Base-by-base conservation (phyloP, 1,139 yeast genomes). In the Williopsis jadinii region DNA sequence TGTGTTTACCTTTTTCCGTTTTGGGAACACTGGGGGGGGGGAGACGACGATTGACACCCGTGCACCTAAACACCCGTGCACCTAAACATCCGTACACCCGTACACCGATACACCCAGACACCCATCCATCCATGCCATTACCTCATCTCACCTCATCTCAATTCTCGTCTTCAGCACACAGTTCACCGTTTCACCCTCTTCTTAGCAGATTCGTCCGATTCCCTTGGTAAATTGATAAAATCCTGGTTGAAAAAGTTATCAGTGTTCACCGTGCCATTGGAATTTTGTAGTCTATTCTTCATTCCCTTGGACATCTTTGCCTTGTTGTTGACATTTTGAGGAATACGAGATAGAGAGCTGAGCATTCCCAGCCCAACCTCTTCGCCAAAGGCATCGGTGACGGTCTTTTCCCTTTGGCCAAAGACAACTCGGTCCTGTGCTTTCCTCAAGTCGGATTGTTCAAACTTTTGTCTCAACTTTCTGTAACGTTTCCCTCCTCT, bases 371-470 rank as follows among this genome's bases (percentile, higher is more conserved):
- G 56, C 0, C 95, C 96, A 33, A 84, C 69, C 51, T 86, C 94
- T 48, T 85, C 92, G 11, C 95, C 95, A 57, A 68, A 81, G 0
- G 76, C 68, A 50, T 82, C 87, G 46, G 70, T 69, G 4, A 73
- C 67, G 0, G 81, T 71, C 29, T 74, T 80, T 57, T 85, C 95
- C 46, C 70, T 69, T 51, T 80, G 73, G 8, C 95, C 96, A 64
- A 90, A 90, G 38, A 74, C 83, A 77, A 90, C 73, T 52, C 85
- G 76, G 58, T 90, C 88, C 53, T 87, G 95, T 2, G 95, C 84
- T 52, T 80, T 80, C 32, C 90, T 80, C 35, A 85, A 60, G 40
- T 88, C 95, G 0, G 95, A 83, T 71, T 84, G 73, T 55, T 81
- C 81, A 62, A 83, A 81, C 54, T 84, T 77, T 56, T 88, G 87